A percentile compares a stretch with the other conserved stretches of the same genome.
Evolutionary conservation across 257 asterid species (phyloP).

Genomic region (Echites panduratus): DNA sequence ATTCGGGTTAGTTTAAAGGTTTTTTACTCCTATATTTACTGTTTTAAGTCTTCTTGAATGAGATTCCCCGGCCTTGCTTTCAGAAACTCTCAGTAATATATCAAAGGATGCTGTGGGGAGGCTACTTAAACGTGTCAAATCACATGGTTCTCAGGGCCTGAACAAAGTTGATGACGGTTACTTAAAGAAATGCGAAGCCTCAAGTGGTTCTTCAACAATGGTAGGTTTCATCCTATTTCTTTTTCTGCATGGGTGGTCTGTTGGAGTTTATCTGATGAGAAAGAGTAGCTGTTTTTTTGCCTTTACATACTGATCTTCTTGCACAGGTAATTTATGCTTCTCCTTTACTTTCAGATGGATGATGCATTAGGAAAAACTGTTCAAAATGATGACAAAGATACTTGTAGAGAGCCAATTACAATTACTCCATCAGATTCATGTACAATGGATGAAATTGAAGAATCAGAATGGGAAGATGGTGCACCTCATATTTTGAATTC

Average conservation of each 20-base stretch:
- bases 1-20: conserved; percentile 40
- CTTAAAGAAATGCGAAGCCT: conserved; percentile 38
- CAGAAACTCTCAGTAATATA: conserved; percentile 63
- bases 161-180: conserved; percentile 50
- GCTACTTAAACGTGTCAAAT: conserved; percentile 55
- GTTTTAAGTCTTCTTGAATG: background rate
- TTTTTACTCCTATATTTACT: background rate
- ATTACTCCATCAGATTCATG: conserved; percentile 27
- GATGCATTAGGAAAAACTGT: conserved; percentile 21
- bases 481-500: conserved; percentile 32
- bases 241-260: background rate
- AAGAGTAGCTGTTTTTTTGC: background rate
- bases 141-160: conserved; percentile 33
- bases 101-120: conserved; percentile 67
- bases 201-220: conserved; percentile 14
- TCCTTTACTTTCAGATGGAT: conserved; percentile 35
- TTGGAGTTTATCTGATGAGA: background rate
- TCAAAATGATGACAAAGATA: conserved; percentile 26
- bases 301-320: background rate
- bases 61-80: background rate
- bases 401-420: conserved; percentile 26
- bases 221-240: conserved; percentile 19
- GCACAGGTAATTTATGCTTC: conserved; percentile 8
- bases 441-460: conserved; percentile 43
- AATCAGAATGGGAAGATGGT: conserved; percentile 89